phyloP scores from a whole-genome alignment of 2,329 filamentous ascomycete species.

The Triangularia verruculosa region DNA sequence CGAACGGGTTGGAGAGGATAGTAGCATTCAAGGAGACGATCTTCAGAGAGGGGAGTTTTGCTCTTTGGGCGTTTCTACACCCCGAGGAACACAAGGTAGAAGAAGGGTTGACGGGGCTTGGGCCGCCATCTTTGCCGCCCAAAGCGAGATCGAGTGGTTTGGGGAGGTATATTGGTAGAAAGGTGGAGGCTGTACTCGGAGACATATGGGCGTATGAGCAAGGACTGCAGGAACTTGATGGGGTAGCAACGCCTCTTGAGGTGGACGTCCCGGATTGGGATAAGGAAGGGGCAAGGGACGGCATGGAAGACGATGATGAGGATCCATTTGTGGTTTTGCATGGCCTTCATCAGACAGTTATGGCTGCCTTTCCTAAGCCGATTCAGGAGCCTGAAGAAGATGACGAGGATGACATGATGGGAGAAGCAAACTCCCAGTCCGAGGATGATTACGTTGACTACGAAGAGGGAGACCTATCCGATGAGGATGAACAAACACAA shows the following conservation, averaged over 20 bases:
- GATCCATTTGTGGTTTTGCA: slow-evolving; percentile 1
- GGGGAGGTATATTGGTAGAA: not conserved
- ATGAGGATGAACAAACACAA: not conserved
- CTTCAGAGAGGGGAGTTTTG: slow-evolving; percentile 12
- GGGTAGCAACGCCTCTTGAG: not conserved
- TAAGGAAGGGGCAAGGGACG: not conserved
- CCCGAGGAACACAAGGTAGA: not conserved
- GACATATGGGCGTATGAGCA: not conserved
- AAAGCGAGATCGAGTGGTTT: not conserved
- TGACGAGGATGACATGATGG: not conserved
- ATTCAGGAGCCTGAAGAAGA: not conserved
- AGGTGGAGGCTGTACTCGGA: not conserved
- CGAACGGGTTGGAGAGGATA: slow-evolving; percentile 3
- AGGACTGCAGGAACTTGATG: not conserved
- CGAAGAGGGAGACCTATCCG: not conserved
- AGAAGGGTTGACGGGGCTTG: not conserved
- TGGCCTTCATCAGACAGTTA: slow-evolving; percentile 1
- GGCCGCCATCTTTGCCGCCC: not conserved
- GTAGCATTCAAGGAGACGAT: slow-evolving; percentile 15
- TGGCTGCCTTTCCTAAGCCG: not conserved
- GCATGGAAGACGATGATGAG: not conserved
- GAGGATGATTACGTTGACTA: not conserved
- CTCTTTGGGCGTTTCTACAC: slow-evolving; percentile 9
- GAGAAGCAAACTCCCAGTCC: not conserved
- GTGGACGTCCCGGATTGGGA: not conserved